Base-by-base conservation (phyloP, 768 basidiomycete species). In the Boletus tomentosulus region DNA sequence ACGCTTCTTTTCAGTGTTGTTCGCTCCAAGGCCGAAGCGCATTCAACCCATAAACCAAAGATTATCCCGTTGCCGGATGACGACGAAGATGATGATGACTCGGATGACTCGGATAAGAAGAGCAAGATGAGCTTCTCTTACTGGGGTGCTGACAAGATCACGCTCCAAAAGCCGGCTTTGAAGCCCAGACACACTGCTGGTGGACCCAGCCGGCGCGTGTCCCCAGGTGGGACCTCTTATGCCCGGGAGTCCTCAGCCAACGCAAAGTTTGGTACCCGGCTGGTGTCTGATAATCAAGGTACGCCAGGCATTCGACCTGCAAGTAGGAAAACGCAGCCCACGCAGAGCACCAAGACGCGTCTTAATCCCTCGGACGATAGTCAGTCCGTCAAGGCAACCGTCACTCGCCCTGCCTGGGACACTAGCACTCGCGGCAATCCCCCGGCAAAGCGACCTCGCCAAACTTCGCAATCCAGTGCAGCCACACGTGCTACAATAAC, bases 91-190 rank as follows among this genome's bases (percentile, higher is more conserved):
- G 83, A 75, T 16, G 81, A 65, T 22, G 88, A 90, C 28, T 91
- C 90, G 4, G 87, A 89, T 60, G 88, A 92, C 62, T 92, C 89
- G 11, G 90, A 92, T 68, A 82, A 85, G 73, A 89, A 91, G 75
- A 89, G 86, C 76, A 92, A 92, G 70, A 92, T 92, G 91, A 89
- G 88, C 74, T 92, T 92, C 72, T 92, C 89, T 6, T 94, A 92
- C 66, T 92, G 90, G 89, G 90, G 91, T 25, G 91, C 91, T 31
- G 91, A 93, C 74, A 91, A 91, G 71, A 80, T 93, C 62, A 93
- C 91, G 1, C 81, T 93, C 22, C 88, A 91, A 67, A 88, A 88
- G 61, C 88, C 90, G 2, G 69, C 83, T 38, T 67, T 85, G 62
- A 87, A 85, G 65, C 70, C 71, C 35, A 69, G 69, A 25, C 58